Base-by-base conservation (phyloP, 192 early-diverging fungal genomes). In the Podila horticola region DNA sequence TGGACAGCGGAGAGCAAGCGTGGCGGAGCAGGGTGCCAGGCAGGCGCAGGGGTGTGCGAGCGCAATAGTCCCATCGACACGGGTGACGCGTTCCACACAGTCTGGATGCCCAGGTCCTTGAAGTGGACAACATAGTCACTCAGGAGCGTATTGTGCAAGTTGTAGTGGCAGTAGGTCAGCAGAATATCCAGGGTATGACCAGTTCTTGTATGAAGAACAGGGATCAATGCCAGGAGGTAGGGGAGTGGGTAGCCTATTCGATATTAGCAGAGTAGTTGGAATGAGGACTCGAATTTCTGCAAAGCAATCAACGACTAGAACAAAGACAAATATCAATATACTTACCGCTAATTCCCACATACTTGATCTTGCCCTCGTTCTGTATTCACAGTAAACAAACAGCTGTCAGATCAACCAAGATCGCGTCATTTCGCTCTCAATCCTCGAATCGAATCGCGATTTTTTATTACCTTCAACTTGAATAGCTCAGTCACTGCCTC, bases 31-130 rank as follows among this genome's bases (percentile, higher is more conserved):
- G 93, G 93, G 67, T 94, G 93, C 93, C 93, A 94, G 8, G 86
- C 84, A 2, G 89, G 90, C 4, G 88, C 85, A 9, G 69, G 69
- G 4, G 71, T 77, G 13, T 77, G 68, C 10, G 82, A 74, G 20
- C 88, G 81, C 11, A 94, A 81, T 19, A 94, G 72, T 0, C 90
- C 93, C 93, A 94, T 94, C 17, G 88, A 89, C 41, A 94, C 68
- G 0, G 93, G 93, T 20, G 90, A 91, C 13, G 92, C 93, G 36
- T 89, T 91, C 51, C 92, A 85, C 45, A 94, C 41, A 11, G 85
- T 87, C 26, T 76, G 58, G 22, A 94, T 89, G 30, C 90, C 92
- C 31, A 82, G 72, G 19, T 58, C 74, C 19, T 86, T 86, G 55
- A 93, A 88, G 34, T 74, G 65, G 7, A 84, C 84, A 22, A 87